Evolutionary conservation across 2,329 filamentous ascomycete genomes (phyloP).

Genomic region (Microsporum audouinii): DNA sequence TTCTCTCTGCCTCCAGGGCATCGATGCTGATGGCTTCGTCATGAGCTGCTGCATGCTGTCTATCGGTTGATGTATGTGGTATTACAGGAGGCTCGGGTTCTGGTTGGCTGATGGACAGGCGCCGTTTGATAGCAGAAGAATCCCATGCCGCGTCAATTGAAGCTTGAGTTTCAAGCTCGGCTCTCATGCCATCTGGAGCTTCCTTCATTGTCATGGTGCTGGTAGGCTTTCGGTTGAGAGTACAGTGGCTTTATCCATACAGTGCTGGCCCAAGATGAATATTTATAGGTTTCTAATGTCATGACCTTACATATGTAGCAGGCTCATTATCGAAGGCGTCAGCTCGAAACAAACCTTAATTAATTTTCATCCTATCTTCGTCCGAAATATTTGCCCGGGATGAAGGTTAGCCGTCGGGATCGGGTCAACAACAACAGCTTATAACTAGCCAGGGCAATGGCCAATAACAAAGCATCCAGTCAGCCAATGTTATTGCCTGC

Average conservation of each 20-base stretch:
- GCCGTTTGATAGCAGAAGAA: neutral
- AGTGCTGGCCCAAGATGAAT: neutral
- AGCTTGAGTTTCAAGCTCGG: slow-evolving; percentile 4
- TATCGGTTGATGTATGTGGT: slow-evolving; percentile 15
- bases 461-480: too few species aligned
- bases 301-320: neutral
- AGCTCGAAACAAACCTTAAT: neutral
- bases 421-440: neutral
- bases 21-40: slow-evolving; percentile 20
- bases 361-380: neutral
- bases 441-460: too few species aligned
- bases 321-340: neutral
- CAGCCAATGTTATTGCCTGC: too few species aligned
- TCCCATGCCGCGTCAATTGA: slow-evolving; percentile 2
- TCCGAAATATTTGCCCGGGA: neutral
- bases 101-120: neutral
- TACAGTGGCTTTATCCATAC: neutral
- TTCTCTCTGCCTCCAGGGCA: slow-evolving; percentile 5
- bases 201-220: neutral
- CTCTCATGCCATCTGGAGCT: neutral
- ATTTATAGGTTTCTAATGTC: neutral
- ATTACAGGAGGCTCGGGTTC: slow-evolving; percentile 3
- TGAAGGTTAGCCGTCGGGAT: neutral
- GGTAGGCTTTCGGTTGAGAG: neutral
- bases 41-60: slow-evolving; percentile 18